Conservation (phyloP, 2,329 filamentous ascomycete species). For the Hypoxylon sp. region DNA sequence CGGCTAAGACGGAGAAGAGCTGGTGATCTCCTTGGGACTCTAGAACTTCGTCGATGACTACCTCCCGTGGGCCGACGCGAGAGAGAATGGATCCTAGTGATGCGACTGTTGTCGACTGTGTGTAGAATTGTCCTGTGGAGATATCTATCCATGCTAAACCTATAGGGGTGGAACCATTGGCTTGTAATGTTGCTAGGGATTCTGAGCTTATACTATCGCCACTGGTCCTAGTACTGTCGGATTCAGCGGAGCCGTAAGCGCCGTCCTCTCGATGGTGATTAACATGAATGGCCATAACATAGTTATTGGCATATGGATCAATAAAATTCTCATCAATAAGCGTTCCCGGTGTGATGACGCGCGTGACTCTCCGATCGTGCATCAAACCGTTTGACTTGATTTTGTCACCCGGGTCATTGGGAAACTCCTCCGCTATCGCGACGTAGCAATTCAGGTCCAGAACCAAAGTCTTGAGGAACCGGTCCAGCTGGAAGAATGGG, state of each 20-base stretch:
- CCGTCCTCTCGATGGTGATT: slow-evolving; percentile 44
- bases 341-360: slow-evolving; percentile 94
- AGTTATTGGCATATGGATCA: slow-evolving; percentile 94
- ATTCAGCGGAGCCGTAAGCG: slow-evolving; percentile 27
- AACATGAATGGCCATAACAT: slow-evolving; percentile 84
- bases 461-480: slow-evolving; percentile 92
- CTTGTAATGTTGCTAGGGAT: slow-evolving; percentile 29
- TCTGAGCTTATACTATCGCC: slow-evolving; percentile 7
- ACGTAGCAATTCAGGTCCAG: slow-evolving; percentile 93
- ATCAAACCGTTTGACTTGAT: slow-evolving; percentile 82
- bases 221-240: not conserved
- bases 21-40: slow-evolving; percentile 71
- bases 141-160: slow-evolving; percentile 95
- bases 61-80: slow-evolving; percentile 85
- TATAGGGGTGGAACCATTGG: slow-evolving; percentile 51
- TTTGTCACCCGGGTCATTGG: slow-evolving; percentile 78
- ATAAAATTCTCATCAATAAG: slow-evolving; percentile 98
- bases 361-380: slow-evolving; percentile 87
- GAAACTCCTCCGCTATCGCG: slow-evolving; percentile 93
- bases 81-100: slow-evolving; percentile 85
- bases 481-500: slow-evolving; percentile 91
- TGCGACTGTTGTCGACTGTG: slow-evolving; percentile 79
- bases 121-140: slow-evolving; percentile 95
- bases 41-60: slow-evolving; percentile 80
- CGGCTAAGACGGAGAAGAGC: slow-evolving; percentile 77